Evolutionary conservation across 1,284 basidiomycete genomes (phyloP).

Genomic region (Macrocystidia cucumis): DNA sequence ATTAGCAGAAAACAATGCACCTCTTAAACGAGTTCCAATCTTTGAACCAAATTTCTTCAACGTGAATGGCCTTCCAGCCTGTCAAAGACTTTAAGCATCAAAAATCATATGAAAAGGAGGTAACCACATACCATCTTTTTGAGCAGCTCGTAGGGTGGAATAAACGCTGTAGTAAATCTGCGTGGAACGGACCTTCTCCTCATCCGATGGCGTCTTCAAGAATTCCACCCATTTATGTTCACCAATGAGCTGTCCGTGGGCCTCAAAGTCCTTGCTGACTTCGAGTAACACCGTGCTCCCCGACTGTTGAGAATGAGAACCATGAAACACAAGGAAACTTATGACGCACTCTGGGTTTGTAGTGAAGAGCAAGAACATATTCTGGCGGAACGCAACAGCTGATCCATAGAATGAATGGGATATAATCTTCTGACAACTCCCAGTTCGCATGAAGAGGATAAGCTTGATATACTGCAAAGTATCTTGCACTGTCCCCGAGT

Average conservation of each 20-base stretch:
- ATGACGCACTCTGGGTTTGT: conserved; percentile 55
- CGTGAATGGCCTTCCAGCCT: conserved; percentile 60
- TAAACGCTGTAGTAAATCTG: conserved; percentile 49
- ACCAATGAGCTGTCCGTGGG: conserved; percentile 45
- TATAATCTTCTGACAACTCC: conserved; percentile 39
- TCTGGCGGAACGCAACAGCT: conserved; percentile 36
- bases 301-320: conserved; percentile 28
- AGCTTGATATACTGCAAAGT: conserved; percentile 52
- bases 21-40: conserved; percentile 33
- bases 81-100: neutral
- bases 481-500: conserved; percentile 46
- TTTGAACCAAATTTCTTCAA: conserved; percentile 48
- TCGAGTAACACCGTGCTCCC: conserved; percentile 63
- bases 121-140: conserved; percentile 30
- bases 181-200: conserved; percentile 33
- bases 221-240: conserved; percentile 58
- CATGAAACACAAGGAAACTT: conserved; percentile 2
- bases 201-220: conserved; percentile 31
- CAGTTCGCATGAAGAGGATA: conserved; percentile 53
- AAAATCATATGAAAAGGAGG: neutral
- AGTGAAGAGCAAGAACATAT: conserved; percentile 43
- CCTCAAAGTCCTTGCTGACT: conserved; percentile 29
- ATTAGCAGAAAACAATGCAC: conserved; percentile 18
- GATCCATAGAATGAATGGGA: conserved; percentile 54
- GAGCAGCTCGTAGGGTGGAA: conserved; percentile 29